Evolutionary conservation across 1,139 yeast species (phyloP), one percentile per base, ranked within the genome.

Genomic region (Candida smagusa): DNA sequence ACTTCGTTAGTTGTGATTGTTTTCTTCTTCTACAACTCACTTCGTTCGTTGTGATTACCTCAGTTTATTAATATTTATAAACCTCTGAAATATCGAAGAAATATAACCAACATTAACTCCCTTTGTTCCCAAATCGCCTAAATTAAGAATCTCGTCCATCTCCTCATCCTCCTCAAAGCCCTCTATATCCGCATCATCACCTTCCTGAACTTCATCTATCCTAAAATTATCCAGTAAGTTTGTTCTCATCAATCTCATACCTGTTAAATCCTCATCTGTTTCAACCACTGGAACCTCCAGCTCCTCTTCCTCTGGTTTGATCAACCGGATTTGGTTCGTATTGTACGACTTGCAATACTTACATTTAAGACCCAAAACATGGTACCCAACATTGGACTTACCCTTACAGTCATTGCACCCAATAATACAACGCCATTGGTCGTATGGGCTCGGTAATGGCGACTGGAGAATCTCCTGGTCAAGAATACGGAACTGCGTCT

Each of bases 321-420:
- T 69, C 35, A 86, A 57, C 52, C 77, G 78, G 36, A 80, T 51
- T 55, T 86, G 92, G 43, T 79, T 80, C 1, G 97, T 89, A 58
- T 89, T 89, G 59, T 87, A 89, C 52, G 95, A 84, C 46, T 77
- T 74, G 61, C 97, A 89, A 56, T 84, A 88, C 46, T 79, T 83
- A 60, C 97, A 90, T 56, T 84, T 85, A 44, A 88, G 69, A 1
- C 97, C 97, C 48, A 90, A 61, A 36, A 89, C 82, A 60, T 90
- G 97, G 59, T 85, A 90, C 6, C 76, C 64, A 12, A 84, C 84
- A 45, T 81, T 78, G 25, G 89, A 79, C 59, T 84, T 84, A 11
- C 95, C 94, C 42, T 81, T 81, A 59, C 97, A 90, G 60, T 90
- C 97, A 58, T 87, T 85, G 61, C 97, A 90, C 41, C 82, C 74